Base-by-base conservation (phyloP, 2,329 filamentous ascomycete genomes). In the Fusarium sp. region DNA sequence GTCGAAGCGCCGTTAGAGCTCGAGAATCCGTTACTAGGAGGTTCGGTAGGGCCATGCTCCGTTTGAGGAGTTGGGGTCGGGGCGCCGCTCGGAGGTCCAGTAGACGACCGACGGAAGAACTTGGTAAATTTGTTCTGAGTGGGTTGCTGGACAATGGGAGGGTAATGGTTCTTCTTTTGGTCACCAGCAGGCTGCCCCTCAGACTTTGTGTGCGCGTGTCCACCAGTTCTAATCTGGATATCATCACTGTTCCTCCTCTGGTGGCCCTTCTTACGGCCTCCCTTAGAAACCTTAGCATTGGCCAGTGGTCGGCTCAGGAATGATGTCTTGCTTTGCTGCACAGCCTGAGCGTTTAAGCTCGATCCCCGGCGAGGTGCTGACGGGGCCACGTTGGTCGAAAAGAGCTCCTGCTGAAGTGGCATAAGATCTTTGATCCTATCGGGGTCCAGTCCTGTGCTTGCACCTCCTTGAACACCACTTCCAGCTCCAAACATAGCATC, bases 81-180 rank as follows among this genome's bases (percentile, higher is more conserved):
- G 8, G 46, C 53, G 19, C 41, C 46, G 5, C 73, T 65, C 19
- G 72, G 14, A 14, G 77, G 71, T 42, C 71, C 70, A 42, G 81
- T 83, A 81, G 2, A 84, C 73, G 85, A 86, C 28, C 86, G 81
- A 6, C 84, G 81, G 75, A 87, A 88, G 5, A 88, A 77, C 48
- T 79, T 80, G 58, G 84, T 86, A 18, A 88, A 75, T 4, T 83
- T 83, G 26, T 81, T 81, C 11, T 82, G 82, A 11, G 82, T 80
- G 1, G 80, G 76, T 11, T 80, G 77, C 58, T 85, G 78, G n/a
- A 81, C 75, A 5, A 85, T 82, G 0, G 86, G 86, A 0, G 86
- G 86, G 62, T 88, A 87, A 28, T 84, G 82, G 31, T 74, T 79
- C 42, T 77, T 79, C 63, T 79, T 81, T 50, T 78, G 75, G 8